Base-by-base conservation (phyloP, 2,329 filamentous ascomycete species). In the Teratosphaeria nubilosa region DNA sequence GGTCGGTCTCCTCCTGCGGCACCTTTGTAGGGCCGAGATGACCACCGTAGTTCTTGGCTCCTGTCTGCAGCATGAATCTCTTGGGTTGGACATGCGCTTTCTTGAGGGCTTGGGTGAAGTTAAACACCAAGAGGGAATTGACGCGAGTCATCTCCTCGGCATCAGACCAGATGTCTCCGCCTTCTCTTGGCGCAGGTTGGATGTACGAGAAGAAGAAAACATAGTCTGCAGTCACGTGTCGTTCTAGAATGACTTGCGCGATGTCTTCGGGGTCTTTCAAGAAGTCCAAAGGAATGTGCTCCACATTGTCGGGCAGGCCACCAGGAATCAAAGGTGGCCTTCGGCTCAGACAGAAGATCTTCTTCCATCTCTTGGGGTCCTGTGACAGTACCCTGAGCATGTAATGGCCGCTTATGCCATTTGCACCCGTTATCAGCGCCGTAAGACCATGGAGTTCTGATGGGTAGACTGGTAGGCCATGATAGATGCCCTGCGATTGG, bases 141-240 rank as follows among this genome's bases (percentile, higher is more conserved):
- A 80, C 72, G 27, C 72, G 72, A 25, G 75, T 74, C 65, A 82
- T 70, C 62, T 80, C 77, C 20, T 81, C 76, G 5, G 76, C 77
- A 63, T 80, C 75, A 24, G 74, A 76, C 78, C 79, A 82, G 10
- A 79, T 65, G 1, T 72, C 70, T 14, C 70, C 68, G 1, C 76
- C 76, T 16, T 72, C 68, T 57, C 77, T 77, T 0, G 78, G 78
- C 31, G 73, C 68, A 0, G 75, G 74, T 60, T 82, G 80, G n/a
- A 80, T 71, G 69, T 82, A 82, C 1, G 78, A 78, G 59, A 77
- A 81, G 70, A 80, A 82, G 68, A 81, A 82, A 22, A 80, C 70
- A 62, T 81, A 75, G 60, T 77, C 76, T 2, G 68, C 61, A 34
- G 65, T 66, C 2, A 75, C 70, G 0, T 66, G 63, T 16, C 70